These are phyloP conservation scores for Globisporangium solare DNA, from an alignment of 352 stramenopile genomes.

Conservation along the genomic window DNA sequence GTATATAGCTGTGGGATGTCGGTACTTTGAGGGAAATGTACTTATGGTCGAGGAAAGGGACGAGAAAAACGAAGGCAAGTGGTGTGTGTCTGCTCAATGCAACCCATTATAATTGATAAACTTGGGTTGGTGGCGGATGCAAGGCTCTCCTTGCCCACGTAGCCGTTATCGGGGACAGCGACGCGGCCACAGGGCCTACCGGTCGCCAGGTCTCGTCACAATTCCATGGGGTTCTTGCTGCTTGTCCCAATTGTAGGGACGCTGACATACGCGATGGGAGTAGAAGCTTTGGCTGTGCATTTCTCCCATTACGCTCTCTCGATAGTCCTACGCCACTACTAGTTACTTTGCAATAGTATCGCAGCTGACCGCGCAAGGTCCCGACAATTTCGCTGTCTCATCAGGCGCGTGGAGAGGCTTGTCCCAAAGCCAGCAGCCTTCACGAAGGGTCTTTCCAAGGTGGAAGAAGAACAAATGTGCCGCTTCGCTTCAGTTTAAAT, in stretches of 20 bases:
- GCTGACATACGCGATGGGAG: background rate
- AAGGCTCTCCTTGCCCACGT: background rate
- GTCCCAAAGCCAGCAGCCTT: too few relatives aligned
- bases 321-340: background rate
- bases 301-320: background rate
- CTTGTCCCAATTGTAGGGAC: background rate
- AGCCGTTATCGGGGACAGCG: conserved; percentile 5
- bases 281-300: background rate
- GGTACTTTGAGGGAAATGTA: conserved; percentile 13
- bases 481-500: background rate
- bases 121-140: conserved; percentile 6
- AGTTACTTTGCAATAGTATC: background rate
- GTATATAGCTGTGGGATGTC: conserved; percentile 1
- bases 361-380: background rate
- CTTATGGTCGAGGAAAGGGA: conserved; percentile 13
- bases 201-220: too few relatives aligned
- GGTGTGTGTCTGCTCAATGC: background rate
- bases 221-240: background rate
- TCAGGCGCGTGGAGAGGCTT: background rate
- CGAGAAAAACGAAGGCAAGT: conserved; percentile 10
- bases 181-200: background rate
- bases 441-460: too few relatives aligned
- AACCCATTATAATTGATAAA: background rate
- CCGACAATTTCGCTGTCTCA: background rate
- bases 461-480: background rate